Base-by-base conservation (phyloP, 2,329 filamentous ascomycete species). In the Penicillium psychrosexuale region DNA sequence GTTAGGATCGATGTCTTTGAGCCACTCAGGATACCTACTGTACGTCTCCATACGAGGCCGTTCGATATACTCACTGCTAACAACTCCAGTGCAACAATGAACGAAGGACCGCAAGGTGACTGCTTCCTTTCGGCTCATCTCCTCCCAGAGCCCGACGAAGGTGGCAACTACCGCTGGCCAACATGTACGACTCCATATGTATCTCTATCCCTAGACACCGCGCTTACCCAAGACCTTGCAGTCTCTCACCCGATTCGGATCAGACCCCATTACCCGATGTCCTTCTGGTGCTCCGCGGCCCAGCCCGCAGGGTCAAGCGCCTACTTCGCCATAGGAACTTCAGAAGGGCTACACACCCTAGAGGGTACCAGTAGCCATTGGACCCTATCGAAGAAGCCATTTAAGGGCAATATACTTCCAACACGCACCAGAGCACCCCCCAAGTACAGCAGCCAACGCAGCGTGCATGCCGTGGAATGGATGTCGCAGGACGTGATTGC, bases 401-500 rank as follows among this genome's bases (percentile, higher is more conserved):
- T 27, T 19, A 43, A 50, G 12, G 47, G 47, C 3, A 31, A 44
- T 24, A 19, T 28, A 2, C 28, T 50, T n/a, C 24, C 28, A 3
- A 15, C 34, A 5, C 8, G 15, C 17, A 48, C n/a, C 5, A 9
- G 47, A 43, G 15, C 13, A 17, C 13, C 13, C 6, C 8, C 38
- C 15, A 19, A 44, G 8, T 11, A 12, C 11, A 31, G 30, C 22
- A 19, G 15, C 36, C 8, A 55, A 48, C 8, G 53, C 58, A 64
- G 63, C 17, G 64, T 75, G 19, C 65, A 59, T 27, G 63, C 69
- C 11, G 68, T 76, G 3, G 74, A 76, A 54, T 76, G 74, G 74
- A 57, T 76, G 7, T 69, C 66, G 2, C 47, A 61, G 4, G 62
- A 68, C 39, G 66, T 76, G 2, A 72, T 76, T 17, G 71, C 69